phyloP scores from a whole-genome alignment of 495 filamentous ascomycete genomes.

The Penicillium nucicola region DNA sequence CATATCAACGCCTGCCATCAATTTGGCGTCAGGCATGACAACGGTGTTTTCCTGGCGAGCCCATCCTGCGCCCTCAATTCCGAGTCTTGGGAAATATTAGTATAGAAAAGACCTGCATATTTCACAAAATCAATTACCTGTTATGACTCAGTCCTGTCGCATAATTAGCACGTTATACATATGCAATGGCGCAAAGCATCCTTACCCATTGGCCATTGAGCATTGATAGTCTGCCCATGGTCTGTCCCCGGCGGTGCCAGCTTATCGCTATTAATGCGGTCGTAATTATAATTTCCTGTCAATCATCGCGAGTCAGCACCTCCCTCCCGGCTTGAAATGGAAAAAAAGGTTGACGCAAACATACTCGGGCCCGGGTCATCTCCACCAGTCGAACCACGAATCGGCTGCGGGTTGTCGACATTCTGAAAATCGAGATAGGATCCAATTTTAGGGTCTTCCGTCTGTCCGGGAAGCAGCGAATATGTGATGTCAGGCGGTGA shows the following conservation, averaged over 20 bases:
- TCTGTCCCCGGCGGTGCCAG: slow-evolving; percentile 67
- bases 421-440: slow-evolving; percentile 61
- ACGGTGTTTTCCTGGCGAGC: slow-evolving; percentile 63
- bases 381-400: slow-evolving; percentile 55
- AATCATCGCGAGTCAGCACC: not conserved
- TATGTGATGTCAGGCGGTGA: slow-evolving; percentile 36
- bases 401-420: slow-evolving; percentile 63
- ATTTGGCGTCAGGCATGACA: slow-evolving; percentile 60
- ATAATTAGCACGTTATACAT: not conserved
- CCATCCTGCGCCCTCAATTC: slow-evolving; percentile 59
- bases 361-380: slow-evolving; percentile 62
- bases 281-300: slow-evolving; percentile 54
- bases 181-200: not conserved
- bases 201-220: slow-evolving; percentile 67
- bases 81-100: slow-evolving; percentile 35
- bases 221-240: slow-evolving; percentile 57
- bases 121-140: slow-evolving; percentile 25
- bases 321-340: not conserved
- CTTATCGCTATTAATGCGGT: slow-evolving; percentile 63
- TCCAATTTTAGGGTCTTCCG: slow-evolving; percentile 53
- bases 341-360: slow-evolving; percentile 10
- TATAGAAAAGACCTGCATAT: not conserved
- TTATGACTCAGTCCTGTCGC: slow-evolving; percentile 53
- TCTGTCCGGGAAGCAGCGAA: slow-evolving; percentile 52
- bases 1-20: slow-evolving; percentile 80